Base-by-base conservation (phyloP, 2,329 filamentous ascomycete genomes). In the Penicillium sp. region DNA sequence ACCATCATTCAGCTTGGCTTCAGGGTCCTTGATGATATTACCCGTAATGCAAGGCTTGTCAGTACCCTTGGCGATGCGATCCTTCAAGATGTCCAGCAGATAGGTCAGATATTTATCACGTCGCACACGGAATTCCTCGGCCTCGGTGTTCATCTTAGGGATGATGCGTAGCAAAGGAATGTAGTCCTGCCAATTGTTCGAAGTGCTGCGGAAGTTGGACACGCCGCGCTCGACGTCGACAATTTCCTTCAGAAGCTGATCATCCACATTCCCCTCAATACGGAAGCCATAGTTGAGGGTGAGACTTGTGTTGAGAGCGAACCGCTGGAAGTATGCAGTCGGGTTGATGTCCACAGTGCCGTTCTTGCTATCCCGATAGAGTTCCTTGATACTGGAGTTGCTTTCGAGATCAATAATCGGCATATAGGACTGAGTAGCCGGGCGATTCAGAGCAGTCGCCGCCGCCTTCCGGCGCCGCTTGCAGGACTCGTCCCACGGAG, bases 161-260 rank as follows among this genome's bases (percentile, higher is more conserved):
- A 86, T 83, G 2, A 92, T 74, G 30, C 91, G 83, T 62, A 95
- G 73, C 5, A 93, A 70, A 0, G 91, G 90, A n/a, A 95, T 85
- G 67, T 94, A 94, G 70, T 95, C 91, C 70, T 92, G 89, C 86
- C 89, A 91, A 73, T 94, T 94, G 71, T 93, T 92, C 68, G 88
- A 91, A 0, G 90, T 94, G 28, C 86, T 90, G 52, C 91, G 81
- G 71, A 93, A 89, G 68, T 91, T 91, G 56, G 87, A 89, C 26
- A 95, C 87, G 5, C 87, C 87, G 33, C 90, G 84, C 74, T 94
- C 91, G 3, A 94, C 90, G 51, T 87, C 82, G 0, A 87, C 86
- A 59, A 95, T 93, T 71, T 94, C 91, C 22, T 85, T 80, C 6
- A 94, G 81, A 7, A 93, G 79, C 42, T 84, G 79, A 64, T 89